Evolutionary conservation across 1,139 yeast species (phyloP).

Genomic region (Pichia sp.): DNA sequence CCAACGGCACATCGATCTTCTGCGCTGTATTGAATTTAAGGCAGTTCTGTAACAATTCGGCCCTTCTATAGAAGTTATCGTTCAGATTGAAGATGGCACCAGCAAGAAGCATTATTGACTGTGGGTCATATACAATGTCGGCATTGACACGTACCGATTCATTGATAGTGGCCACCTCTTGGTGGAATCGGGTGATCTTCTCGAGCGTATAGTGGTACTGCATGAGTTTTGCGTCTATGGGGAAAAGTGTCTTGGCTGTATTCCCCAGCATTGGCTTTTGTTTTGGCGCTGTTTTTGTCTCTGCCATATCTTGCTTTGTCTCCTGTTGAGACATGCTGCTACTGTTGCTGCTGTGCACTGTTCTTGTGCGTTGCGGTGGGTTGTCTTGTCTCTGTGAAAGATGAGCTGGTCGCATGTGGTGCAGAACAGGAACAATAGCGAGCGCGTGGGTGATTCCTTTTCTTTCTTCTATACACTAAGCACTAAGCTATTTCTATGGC

Average conservation of each 20-base stretch:
- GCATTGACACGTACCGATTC: slow-evolving; percentile 12
- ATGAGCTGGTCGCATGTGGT: too few species aligned
- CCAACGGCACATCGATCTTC: slow-evolving; percentile 25
- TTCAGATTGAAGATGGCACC: slow-evolving; percentile 45
- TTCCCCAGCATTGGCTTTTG: too few species aligned
- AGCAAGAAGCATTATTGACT: slow-evolving; percentile 29
- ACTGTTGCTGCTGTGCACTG: too few species aligned
- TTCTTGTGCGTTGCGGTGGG: too few species aligned
- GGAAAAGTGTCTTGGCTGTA: slow-evolving; percentile 3
- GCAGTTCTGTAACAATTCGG: slow-evolving; percentile 38
- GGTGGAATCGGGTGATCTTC: slow-evolving; percentile 22
- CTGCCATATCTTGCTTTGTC: too few species aligned
- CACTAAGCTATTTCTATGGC: too few species aligned
- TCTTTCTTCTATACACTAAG: too few species aligned
- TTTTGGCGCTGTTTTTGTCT: too few species aligned
- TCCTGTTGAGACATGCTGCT: too few species aligned
- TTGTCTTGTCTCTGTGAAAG: too few species aligned
- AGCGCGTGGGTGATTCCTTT: too few species aligned
- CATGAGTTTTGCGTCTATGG: slow-evolving; percentile 23
- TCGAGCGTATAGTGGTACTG: slow-evolving; percentile 28
- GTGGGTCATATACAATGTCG: slow-evolving; percentile 21
- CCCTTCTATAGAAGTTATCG: slow-evolving; percentile 38
- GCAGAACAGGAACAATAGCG: too few species aligned
- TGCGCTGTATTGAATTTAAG: slow-evolving; percentile 35
- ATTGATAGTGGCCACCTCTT: slow-evolving; percentile 19